Conservation (phyloP, 495 filamentous ascomycete genomes). For the Pyronema omphalodes region DNA sequence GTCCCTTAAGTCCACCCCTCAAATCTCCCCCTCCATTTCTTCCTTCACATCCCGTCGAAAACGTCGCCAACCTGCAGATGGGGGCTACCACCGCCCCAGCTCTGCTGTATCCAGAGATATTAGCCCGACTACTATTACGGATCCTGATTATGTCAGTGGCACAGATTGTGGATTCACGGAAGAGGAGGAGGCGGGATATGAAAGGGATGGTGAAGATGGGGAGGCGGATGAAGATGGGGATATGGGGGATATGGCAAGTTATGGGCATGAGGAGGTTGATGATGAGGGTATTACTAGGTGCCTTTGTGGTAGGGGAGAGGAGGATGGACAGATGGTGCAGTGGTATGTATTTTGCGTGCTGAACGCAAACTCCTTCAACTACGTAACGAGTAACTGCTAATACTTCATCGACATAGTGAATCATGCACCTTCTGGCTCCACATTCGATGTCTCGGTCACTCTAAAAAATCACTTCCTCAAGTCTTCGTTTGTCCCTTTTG, state of each 20-base stretch:
- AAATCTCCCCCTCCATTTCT: too few species aligned
- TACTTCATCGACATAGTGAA: conserved; percentile 13
- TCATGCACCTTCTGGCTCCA: conserved; percentile 20
- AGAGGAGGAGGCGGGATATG: not conserved
- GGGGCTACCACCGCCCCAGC: conserved; percentile 5
- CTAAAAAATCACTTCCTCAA: conserved; percentile 17
- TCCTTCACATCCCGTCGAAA: not conserved
- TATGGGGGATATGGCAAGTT: not conserved
- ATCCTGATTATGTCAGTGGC: not conserved
- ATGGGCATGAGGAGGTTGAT: not conserved
- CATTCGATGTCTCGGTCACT: conserved; percentile 18
- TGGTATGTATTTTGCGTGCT: conserved; percentile 5
- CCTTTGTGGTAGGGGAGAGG: conserved; percentile 15
- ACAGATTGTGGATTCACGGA: not conserved
- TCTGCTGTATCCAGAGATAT: not conserved
- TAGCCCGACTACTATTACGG: not conserved
- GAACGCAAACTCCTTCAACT: not conserved
- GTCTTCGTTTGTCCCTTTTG: conserved; percentile 21
- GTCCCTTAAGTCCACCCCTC: not conserved
- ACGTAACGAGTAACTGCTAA: not conserved
- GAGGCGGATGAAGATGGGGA: conserved; percentile 1
- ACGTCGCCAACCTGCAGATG: conserved; percentile 12
- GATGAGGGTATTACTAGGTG: conserved; percentile 11
- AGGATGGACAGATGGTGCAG: conserved; percentile 21
- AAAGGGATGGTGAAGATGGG: not conserved